Percentiles rank a stretch among this genome's conserved stretches.
phyloP scores from a whole-genome alignment of 208 protist species.

The Wallacemonas collosoma region DNA sequence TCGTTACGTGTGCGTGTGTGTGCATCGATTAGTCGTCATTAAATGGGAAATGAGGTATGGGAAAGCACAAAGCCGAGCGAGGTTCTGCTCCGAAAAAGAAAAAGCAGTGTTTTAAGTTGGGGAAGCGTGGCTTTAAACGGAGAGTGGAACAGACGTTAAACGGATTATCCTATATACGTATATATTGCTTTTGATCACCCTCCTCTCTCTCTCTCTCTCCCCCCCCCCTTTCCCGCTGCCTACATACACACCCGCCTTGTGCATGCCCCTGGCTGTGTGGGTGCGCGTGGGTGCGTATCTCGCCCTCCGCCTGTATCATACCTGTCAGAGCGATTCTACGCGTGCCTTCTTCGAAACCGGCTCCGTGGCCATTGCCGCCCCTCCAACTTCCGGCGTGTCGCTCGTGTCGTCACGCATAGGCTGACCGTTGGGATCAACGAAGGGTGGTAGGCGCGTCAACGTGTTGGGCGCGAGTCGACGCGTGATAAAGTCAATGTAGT shows the following conservation, averaged over 20 bases:
- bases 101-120: too few relatives aligned
- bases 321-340: background rate
- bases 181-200: too few relatives aligned
- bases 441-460: slow-evolving; percentile 71
- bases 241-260: background rate
- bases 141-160: too few relatives aligned
- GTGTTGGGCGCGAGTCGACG: slow-evolving; percentile 49
- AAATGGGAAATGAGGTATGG: background rate
- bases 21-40: background rate
- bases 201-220: too few relatives aligned
- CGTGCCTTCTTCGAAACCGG: slow-evolving; percentile 16
- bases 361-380: background rate
- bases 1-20: background rate
- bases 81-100: too few relatives aligned
- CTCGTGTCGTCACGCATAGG: slow-evolving; percentile 1
- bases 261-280: background rate
- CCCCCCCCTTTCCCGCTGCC: too few relatives aligned
- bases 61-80: too few relatives aligned
- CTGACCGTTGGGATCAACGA: slow-evolving; percentile 23
- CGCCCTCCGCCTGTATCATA: background rate
- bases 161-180: too few relatives aligned
- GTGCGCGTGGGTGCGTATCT: too few relatives aligned
- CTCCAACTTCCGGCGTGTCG: background rate
- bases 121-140: too few relatives aligned
- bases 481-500: slow-evolving; percentile 91